A percentile compares a stretch with the other conserved stretches of the same genome.
These are phyloP conservation scores for Raddia guianensis DNA, from an alignment of 176 grass and related monocot genomes.

Conservation along the genomic window DNA sequence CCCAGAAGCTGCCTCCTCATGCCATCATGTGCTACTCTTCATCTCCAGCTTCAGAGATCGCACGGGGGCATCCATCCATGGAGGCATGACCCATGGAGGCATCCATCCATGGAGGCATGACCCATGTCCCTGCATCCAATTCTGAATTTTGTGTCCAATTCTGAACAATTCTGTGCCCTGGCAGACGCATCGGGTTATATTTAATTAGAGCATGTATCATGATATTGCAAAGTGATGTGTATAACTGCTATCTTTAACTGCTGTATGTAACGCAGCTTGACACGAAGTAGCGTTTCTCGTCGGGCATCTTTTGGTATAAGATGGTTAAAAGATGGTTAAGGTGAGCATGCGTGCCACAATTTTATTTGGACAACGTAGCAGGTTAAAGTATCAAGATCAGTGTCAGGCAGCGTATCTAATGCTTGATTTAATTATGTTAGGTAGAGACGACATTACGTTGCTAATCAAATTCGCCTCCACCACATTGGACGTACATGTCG, in stretches of 20 bases:
- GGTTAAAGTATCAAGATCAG: background rate
- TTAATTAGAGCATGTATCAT: too few species aligned
- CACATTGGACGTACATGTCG: background rate
- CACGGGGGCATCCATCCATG: background rate
- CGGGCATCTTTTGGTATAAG: background rate
- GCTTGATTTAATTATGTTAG: background rate
- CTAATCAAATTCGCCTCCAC: background rate
- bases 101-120: background rate
- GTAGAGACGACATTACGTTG: background rate
- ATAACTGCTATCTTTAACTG: too few species aligned
- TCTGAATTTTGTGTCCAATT: background rate
- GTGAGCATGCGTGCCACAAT: background rate
- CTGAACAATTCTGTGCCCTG: background rate
- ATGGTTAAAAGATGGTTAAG: background rate
- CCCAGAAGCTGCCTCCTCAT: slow-evolving; percentile 5
- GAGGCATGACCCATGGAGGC: slow-evolving; percentile 4
- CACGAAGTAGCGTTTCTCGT: background rate
- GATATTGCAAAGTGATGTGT: too few species aligned
- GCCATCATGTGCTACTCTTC: slow-evolving; percentile 5
- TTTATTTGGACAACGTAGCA: background rate
- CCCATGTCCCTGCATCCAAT: slow-evolving; percentile 12
- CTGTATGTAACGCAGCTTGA: too few species aligned
- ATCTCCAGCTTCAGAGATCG: background rate
- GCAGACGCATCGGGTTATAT: too few species aligned
- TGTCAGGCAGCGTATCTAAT: background rate